Base-by-base conservation (phyloP, 2,329 filamentous ascomycete genomes). In the Chaetomiaceae sp. region DNA sequence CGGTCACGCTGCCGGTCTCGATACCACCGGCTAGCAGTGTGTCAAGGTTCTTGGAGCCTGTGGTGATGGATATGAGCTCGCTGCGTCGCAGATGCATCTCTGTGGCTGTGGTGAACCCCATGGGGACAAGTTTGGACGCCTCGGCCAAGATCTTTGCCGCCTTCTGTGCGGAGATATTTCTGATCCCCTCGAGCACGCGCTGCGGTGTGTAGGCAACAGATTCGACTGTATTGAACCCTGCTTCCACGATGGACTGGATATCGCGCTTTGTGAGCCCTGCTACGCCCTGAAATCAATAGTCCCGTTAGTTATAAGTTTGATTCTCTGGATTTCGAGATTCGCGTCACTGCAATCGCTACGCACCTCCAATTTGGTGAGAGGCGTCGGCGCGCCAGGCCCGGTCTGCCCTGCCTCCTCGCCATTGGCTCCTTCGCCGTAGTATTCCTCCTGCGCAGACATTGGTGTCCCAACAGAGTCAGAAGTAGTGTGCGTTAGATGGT, bases 31-130 rank as follows among this genome's bases (percentile, higher is more conserved):
- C 93, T 14, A 98, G 78, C 18, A 98, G 74, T 12, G 93, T 97
- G 63, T 98, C 93, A 9, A 98, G 78, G 62, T 96, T 90, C 70
- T 98, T 98, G 8, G 93, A 97, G 48, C 94, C 93, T 3, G 93
- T 98, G 3, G 93, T 96, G 56, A 98, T 95, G 12, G 90, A 96
- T 56, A 98, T 98, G 49, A 98, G 79, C 68, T 97, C 93, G 66
- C 89, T 96, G 65, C 94, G 83, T 54, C 93, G 84, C 58, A 91
- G 88, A 63, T 98, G 94, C 90, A 98, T 98, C 68, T 98, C 94
- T 0, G 93, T 98, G 3, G 93, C 93, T 0, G 93, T 98, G 1
- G 94, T 98, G 65, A 98, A 98, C 34, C 93, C 93, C 90, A 98
- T 95, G 0, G 93, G 93, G 1, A 98, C 93, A 42, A 97, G 78